Evolutionary conservation across 2,329 filamentous ascomycete species (phyloP).

Genomic region (Alternaria panax): DNA sequence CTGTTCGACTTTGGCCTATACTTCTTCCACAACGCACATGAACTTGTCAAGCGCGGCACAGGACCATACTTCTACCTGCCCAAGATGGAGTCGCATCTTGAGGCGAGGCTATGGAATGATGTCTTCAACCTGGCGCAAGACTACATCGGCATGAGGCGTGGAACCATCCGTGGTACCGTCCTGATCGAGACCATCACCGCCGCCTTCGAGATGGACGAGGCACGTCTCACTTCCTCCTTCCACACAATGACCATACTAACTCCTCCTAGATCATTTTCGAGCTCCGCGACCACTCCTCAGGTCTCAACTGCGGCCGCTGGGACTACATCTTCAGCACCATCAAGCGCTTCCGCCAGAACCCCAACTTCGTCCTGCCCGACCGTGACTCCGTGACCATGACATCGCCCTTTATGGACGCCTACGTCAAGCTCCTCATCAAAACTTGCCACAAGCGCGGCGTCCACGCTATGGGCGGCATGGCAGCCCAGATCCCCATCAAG

Average conservation of each 20-base stretch:
- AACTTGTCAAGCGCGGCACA: slow-evolving; percentile 81
- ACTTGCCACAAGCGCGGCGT: slow-evolving; percentile 96
- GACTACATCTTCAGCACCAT: slow-evolving; percentile 99
- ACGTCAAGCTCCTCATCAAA: slow-evolving; percentile 96
- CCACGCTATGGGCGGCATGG: slow-evolving; percentile 99
- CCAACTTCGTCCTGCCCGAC: slow-evolving; percentile 91
- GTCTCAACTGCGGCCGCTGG: slow-evolving; percentile 98
- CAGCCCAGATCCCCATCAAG: slow-evolving; percentile 98
- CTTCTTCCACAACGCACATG: slow-evolving; percentile 97
- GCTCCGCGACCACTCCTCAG: slow-evolving; percentile 93
- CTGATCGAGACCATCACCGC: slow-evolving; percentile 98
- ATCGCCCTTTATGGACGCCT: slow-evolving; percentile 96
- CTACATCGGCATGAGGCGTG: slow-evolving; percentile 85
- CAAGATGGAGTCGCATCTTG: slow-evolving; percentile 97
- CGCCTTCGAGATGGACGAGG: slow-evolving; percentile 98
- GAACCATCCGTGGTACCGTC: slow-evolving; percentile 93
- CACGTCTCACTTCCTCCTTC: slow-evolving; percentile 23
- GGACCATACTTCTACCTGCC: slow-evolving; percentile 98
- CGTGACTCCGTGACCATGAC: slow-evolving; percentile 95
- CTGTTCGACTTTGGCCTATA: slow-evolving; percentile 98
- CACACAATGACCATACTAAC: slow-evolving; percentile 17
- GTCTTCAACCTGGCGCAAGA: slow-evolving; percentile 96
- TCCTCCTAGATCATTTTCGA: slow-evolving; percentile 85
- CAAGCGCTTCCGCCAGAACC: slow-evolving; percentile 98
- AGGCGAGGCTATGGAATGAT: slow-evolving; percentile 98